These are phyloP conservation scores for Sporothrix mexicana DNA, from an alignment of 2,329 filamentous ascomycete species.

Conservation along the genomic window DNA sequence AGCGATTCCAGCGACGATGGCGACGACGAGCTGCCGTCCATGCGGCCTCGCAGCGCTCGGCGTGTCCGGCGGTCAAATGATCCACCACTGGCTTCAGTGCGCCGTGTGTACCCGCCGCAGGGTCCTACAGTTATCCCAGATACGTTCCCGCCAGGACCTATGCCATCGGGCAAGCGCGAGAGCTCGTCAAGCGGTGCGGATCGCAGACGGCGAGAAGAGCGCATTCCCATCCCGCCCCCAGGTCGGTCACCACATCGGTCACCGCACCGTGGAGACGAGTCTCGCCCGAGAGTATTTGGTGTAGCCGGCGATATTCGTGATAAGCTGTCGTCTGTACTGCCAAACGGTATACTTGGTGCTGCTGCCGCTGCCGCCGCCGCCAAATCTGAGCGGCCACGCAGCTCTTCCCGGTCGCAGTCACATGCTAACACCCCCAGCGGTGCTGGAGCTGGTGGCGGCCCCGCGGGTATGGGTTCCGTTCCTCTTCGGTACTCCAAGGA, in stretches of 20 bases:
- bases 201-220: conserved; percentile 33
- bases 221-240: background rate
- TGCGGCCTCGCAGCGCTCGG: conserved; percentile 39
- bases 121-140: conserved; percentile 39
- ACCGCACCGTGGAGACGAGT: conserved; percentile 44
- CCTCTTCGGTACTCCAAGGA: conserved; percentile 49
- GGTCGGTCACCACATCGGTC: conserved; percentile 32
- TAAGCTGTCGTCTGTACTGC: conserved; percentile 53
- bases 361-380: conserved; percentile 29
- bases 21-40: conserved; percentile 44
- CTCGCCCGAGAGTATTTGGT: conserved; percentile 46
- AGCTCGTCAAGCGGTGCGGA: conserved; percentile 36
- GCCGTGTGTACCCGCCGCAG: conserved; percentile 43
- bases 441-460: no score
- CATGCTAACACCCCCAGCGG: conserved; percentile 10
- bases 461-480: conserved; percentile 7
- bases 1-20: conserved; percentile 52
- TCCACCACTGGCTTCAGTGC: conserved; percentile 42
- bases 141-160: conserved; percentile 41
- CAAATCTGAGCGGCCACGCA: conserved; percentile 44
- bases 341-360: conserved; percentile 42
- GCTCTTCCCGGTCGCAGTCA: conserved; percentile 35
- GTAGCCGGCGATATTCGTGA: conserved; percentile 51
- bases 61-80: conserved; percentile 40
- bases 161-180: conserved; percentile 27